These are phyloP conservation scores for Hypericum androsaemum DNA, from an alignment of 345 rosid species.

Conservation along the genomic window DNA sequence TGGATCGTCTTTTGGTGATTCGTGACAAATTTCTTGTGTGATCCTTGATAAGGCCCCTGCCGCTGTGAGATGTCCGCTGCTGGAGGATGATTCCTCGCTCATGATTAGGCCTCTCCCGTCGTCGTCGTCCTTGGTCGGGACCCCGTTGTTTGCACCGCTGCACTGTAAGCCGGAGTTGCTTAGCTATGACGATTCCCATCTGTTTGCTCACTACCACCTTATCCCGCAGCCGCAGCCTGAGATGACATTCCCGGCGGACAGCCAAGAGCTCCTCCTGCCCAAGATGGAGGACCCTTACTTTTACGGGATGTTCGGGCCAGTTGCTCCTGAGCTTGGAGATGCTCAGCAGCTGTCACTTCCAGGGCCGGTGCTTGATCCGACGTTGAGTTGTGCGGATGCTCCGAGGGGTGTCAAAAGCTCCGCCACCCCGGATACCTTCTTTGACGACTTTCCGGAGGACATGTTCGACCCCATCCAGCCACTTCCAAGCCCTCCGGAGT, in stretches of 20 bases:
- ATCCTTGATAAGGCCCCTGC: no score
- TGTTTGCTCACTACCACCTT: constrained; percentile 18
- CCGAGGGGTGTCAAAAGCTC: constrained; percentile 17
- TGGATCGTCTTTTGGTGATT: no score
- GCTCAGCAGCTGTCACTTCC: constrained; percentile 26
- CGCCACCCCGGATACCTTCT: constrained; percentile 35
- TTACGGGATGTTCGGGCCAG: constrained; percentile 38
- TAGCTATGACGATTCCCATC: constrained; percentile 15
- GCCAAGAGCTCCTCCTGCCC: constrained; percentile 47
- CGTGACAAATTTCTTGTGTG: no score
- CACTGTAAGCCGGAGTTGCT: constrained; percentile 22
- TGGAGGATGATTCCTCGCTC: no score
- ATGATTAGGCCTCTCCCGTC: no score
- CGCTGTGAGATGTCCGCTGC: no score
- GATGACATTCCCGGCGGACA: constrained; percentile 36
- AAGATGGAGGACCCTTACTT: constrained; percentile 50
- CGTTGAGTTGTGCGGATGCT: constrained; percentile 16
- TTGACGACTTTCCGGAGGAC: constrained; percentile 66
- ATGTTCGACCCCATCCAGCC: constrained; percentile 57
- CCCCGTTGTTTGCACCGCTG: no score
- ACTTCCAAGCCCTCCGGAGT: constrained; percentile 32
- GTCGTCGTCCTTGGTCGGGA: no score
- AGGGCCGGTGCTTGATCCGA: constrained; percentile 41
- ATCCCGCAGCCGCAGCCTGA: constrained; percentile 27
- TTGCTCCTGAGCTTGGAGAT: constrained; percentile 22